A percentile compares a stretch with the other conserved stretches of the same genome.
Conservation (phyloP, 345 rosid species). For the Camelina neglecta region DNA sequence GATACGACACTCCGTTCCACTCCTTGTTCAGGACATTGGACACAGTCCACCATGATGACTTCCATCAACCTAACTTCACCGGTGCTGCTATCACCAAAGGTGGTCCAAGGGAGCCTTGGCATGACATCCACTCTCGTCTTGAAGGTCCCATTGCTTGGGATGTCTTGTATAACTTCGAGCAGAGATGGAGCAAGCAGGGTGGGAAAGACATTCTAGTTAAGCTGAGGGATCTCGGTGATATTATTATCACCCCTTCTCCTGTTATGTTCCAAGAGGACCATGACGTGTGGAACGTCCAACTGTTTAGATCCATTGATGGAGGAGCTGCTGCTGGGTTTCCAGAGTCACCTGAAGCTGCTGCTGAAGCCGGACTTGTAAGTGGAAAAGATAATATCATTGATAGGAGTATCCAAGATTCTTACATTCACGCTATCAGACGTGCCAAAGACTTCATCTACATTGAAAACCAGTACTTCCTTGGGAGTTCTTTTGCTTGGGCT, state of each 20-base stretch:
- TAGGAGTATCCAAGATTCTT: constrained; percentile 98
- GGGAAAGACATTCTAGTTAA: constrained; percentile 81
- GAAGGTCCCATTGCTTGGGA: constrained; percentile 99
- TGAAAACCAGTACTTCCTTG: constrained; percentile 97
- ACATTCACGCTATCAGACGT: constrained; percentile 89
- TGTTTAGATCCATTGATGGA: constrained; percentile 97
- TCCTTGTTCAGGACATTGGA: constrained; percentile 96
- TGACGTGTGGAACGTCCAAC: constrained; percentile 88
- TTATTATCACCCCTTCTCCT: constrained; percentile 92
- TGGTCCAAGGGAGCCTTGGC: constrained; percentile 99
- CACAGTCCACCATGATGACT: constrained; percentile 96
- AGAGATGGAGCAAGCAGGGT: constrained; percentile 97
- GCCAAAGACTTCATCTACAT: constrained; percentile 94
- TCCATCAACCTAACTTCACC: constrained; percentile 94
- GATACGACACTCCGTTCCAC: constrained; percentile 92
- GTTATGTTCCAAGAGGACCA: constrained; percentile 83
- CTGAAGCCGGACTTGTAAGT: constrained; percentile 95
- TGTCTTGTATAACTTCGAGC: constrained; percentile 92
- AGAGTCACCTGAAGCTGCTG: constrained; percentile 95
- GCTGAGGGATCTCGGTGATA: constrained; percentile 76
- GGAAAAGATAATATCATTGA: constrained; percentile 98
- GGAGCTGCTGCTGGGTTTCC: constrained; percentile 99
- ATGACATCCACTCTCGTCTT: constrained; percentile 93
- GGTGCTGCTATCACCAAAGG: constrained; percentile 87
- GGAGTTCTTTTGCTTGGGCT: constrained; percentile 86